Evolutionary conservation across 2,329 filamentous ascomycete genomes (phyloP), one percentile per base, ranked within the genome.

Genomic region (Nemania sp.): DNA sequence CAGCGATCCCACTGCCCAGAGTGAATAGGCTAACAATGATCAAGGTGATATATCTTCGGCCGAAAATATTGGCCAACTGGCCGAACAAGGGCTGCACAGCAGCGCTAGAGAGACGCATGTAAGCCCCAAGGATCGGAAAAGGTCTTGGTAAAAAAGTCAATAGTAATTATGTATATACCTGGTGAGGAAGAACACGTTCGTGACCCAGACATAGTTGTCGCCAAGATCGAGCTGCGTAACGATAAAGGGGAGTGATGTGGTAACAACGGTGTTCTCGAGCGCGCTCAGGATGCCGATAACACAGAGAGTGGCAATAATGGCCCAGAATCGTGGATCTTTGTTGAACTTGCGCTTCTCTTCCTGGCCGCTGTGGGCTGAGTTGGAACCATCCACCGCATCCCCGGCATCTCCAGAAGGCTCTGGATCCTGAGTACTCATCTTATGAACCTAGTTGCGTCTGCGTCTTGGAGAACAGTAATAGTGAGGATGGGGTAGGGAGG

Each of bases 31-130:
- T 62, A 4, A 77, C 68, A 2, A 71, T 57, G 5, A 61, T 33
- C 0, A 77, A 60, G 7, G 68, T 63, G 4, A 69, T 55, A 46
- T 61, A 70, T 33, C 73, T 69, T 2, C 78, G 67, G 2, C 79
- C 77, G 56, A 74, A 80, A 17, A 79, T 70, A 49, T 78, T 70
- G 3, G 72, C 67, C 1, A 75, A 49, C 56, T 78, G 75, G 3
- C 75, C 75, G 48, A 72, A 76, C 0, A 77, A 52, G 0, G 77
- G 77, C 44, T 76, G 75, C 20, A 23, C 37, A 14, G 37, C 20
- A 40, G 37, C 37, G 5, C 37, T 40, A 14, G 11, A 23, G 19
- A 23, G 5, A 14, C 31, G 17, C 3, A 19, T 5, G 20, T 37
- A 6, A 19, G 15, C 15, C 19, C 3, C 28, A 11, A 31, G 26